Conservation (phyloP, 2,329 filamentous ascomycete species). For the Acephala macrosclerotiorum region DNA sequence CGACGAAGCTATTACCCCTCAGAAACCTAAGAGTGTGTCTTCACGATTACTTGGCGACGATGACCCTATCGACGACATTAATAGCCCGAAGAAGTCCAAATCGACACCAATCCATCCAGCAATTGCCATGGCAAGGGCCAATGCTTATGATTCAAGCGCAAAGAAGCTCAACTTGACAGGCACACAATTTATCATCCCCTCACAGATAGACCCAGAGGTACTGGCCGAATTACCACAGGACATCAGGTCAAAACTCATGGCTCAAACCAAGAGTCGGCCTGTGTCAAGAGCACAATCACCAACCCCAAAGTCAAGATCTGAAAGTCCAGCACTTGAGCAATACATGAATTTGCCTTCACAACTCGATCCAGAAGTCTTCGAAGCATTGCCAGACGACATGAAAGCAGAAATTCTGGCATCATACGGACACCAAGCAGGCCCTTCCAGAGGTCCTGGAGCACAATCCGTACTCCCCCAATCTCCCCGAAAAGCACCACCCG, state of each 20-base stretch:
- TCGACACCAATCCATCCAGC: slow-evolving; percentile 56
- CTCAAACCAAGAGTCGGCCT: slow-evolving; percentile 53
- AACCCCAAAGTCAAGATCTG: slow-evolving; percentile 40
- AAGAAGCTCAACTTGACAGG: slow-evolving; percentile 79
- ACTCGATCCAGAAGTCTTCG: slow-evolving; percentile 84
- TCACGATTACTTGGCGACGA: slow-evolving; percentile 22
- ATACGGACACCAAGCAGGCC: slow-evolving; percentile 54
- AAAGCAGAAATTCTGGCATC: slow-evolving; percentile 82
- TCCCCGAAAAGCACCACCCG: slow-evolving; percentile 61
- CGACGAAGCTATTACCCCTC: slow-evolving; percentile 39
- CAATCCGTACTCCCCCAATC: slow-evolving; percentile 51
- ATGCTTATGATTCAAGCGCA: slow-evolving; percentile 56
- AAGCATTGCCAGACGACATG: slow-evolving; percentile 84
- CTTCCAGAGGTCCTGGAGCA: slow-evolving; percentile 36
- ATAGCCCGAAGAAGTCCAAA: slow-evolving; percentile 61
- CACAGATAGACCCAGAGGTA: slow-evolving; percentile 81
- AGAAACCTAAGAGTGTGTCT: slow-evolving; percentile 32
- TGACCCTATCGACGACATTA: slow-evolving; percentile 63
- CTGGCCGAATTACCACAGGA: slow-evolving; percentile 84
- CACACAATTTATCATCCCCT: slow-evolving; percentile 91
- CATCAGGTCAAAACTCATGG: slow-evolving; percentile 78
- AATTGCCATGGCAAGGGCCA: slow-evolving; percentile 57
- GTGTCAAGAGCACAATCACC: slow-evolving; percentile 42
- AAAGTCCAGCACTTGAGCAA: slow-evolving; percentile 31
- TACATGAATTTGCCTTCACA: slow-evolving; percentile 66